A percentile compares a stretch with the other conserved stretches of the same genome.
These are phyloP conservation scores for Aureobasidium pullulans DNA, from an alignment of 2,329 filamentous ascomycete genomes.

Conservation along the genomic window DNA sequence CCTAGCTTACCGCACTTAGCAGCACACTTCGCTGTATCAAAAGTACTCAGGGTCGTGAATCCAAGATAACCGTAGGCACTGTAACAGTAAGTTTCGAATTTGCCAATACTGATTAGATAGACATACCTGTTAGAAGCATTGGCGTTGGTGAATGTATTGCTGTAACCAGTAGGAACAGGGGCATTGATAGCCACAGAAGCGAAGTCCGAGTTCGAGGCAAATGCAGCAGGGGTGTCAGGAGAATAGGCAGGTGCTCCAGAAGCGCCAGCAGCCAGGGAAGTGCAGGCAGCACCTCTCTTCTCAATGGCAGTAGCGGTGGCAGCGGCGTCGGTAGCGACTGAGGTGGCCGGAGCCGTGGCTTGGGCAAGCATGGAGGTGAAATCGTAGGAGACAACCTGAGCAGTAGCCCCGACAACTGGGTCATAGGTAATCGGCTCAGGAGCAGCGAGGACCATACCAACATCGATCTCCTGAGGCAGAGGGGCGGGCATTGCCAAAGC, in stretches of 20 bases:
- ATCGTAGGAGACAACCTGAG: conserved; percentile 19
- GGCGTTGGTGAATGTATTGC: neutral
- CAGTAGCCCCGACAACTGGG: conserved; percentile 13
- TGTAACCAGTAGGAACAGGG: neutral
- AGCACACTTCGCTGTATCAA: conserved; percentile 18
- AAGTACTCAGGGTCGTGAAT: conserved; percentile 13
- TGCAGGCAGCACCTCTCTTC: conserved; percentile 1
- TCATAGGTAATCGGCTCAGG: conserved; percentile 9
- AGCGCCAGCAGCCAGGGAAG: neutral
- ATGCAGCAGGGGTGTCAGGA: conserved; percentile 7
- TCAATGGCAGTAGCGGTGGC: neutral
- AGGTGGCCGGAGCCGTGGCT: conserved; percentile 16
- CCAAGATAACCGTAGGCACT: conserved; percentile 10
- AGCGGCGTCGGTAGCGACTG: conserved; percentile 7
- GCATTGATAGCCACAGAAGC: neutral
- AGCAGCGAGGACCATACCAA: conserved; percentile 18
- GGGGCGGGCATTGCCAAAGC: conserved; percentile 19
- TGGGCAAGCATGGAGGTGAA: conserved; percentile 17
- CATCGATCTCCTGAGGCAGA: conserved; percentile 18
- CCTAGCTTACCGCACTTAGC: conserved; percentile 16
- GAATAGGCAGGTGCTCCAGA: neutral
- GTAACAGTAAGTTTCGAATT: too few species aligned
- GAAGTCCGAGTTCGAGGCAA: conserved; percentile 16
- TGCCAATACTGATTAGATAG: neutral
- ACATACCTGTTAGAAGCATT: conserved; percentile 14